Conservation (phyloP, 208 protist species). For the Acanthamoeba quina region DNA sequence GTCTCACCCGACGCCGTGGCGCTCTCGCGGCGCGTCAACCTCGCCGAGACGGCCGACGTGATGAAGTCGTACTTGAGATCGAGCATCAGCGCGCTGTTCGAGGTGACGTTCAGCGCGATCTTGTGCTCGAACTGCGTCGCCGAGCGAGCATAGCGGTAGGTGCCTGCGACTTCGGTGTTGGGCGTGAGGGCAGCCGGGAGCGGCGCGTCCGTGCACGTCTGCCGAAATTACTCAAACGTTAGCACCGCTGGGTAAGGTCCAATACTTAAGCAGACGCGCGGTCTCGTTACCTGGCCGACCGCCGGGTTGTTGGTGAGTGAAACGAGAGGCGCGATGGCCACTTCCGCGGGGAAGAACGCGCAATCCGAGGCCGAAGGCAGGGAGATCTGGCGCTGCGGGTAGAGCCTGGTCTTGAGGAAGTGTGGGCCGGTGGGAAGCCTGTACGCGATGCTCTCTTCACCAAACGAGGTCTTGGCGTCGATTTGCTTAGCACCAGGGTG, state of each 20-base stretch:
- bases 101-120: slow-evolving; percentile 28
- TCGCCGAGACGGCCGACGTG: background rate
- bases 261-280: background rate
- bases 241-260: background rate
- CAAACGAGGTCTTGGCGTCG: background rate
- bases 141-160: background rate
- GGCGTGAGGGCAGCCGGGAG: background rate
- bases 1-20: background rate
- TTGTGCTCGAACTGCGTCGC: background rate
- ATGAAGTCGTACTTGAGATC: slow-evolving; percentile 65
- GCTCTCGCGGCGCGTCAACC: slow-evolving; percentile 14
- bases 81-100: background rate
- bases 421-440: background rate
- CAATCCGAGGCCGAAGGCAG: slow-evolving; percentile 28
- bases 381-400: slow-evolving; percentile 8
- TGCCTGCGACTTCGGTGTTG: background rate
- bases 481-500: background rate
- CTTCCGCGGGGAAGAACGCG: background rate
- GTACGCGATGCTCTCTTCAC: slow-evolving; percentile 55
- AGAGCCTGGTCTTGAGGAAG: slow-evolving; percentile 57
- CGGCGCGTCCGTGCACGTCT: background rate
- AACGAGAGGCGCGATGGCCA: slow-evolving; percentile 15
- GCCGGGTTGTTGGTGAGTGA: slow-evolving; percentile 2
- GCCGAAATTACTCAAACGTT: background rate
- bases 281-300: slow-evolving; percentile 42